A percentile compares a stretch with the other conserved stretches of the same genome.
These are phyloP conservation scores for Aspergillus awamori DNA, from an alignment of 2,329 filamentous ascomycete species.

Conservation along the genomic window DNA sequence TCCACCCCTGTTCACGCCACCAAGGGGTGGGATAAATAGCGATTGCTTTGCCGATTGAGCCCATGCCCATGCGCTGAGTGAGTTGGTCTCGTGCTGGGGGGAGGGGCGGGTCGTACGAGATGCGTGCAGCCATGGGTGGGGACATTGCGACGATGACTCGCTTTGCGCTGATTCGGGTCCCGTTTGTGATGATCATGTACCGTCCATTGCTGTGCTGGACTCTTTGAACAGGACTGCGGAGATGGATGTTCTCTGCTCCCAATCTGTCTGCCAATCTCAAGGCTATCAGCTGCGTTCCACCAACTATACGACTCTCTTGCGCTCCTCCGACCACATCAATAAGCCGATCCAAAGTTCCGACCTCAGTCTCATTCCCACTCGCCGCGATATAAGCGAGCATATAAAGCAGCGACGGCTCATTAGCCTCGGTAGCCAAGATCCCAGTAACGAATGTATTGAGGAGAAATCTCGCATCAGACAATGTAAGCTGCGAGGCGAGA, in stretches of 20 bases:
- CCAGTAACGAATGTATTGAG: constrained; percentile 4
- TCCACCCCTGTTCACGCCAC: constrained; percentile 25
- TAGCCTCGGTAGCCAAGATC: constrained; percentile 12
- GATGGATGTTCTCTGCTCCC: not conserved
- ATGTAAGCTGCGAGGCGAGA: constrained; percentile 8
- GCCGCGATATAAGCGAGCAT: constrained; percentile 5
- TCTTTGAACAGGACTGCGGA: not conserved
- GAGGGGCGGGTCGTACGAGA: constrained; percentile 4
- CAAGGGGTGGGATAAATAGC: constrained; percentile 20
- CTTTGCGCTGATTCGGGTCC: not conserved
- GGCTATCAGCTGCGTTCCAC: constrained; percentile 1
- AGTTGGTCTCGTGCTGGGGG: constrained; percentile 15
- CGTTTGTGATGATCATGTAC: not conserved
- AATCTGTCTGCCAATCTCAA: not conserved
- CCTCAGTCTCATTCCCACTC: constrained; percentile 5
- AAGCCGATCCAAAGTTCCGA: constrained; percentile 5
- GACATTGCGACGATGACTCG: constrained; percentile 6
- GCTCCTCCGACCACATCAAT: constrained; percentile 3
- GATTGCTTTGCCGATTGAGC: constrained; percentile 17
- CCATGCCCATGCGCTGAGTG: constrained; percentile 21
- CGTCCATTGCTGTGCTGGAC: not conserved
- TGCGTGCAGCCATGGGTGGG: constrained; percentile 5
- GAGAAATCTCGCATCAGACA: constrained; percentile 15
- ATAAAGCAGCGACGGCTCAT: constrained; percentile 9
- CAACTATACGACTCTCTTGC: constrained; percentile 1